A percentile compares a stretch with the other conserved stretches of the same genome.
These are phyloP conservation scores for Penicillium frequentans DNA, from an alignment of 2,329 filamentous ascomycete species.

Conservation along the genomic window DNA sequence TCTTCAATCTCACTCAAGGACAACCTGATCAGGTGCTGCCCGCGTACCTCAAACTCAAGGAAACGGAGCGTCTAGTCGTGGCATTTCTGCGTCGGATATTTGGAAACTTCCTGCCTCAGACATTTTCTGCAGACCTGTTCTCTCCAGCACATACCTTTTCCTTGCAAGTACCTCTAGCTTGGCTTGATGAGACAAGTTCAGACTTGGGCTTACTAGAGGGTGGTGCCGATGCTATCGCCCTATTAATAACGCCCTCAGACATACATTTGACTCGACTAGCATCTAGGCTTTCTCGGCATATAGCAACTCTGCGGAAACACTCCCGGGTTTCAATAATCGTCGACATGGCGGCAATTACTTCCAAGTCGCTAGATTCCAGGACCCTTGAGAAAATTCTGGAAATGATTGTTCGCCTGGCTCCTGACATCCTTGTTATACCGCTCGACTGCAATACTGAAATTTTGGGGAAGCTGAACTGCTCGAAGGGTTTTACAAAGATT, in stretches of 20 bases:
- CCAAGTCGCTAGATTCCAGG: not conserved
- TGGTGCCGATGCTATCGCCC: conserved; percentile 19
- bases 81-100: conserved; percentile 19
- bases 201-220: conserved; percentile 15
- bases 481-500: conserved; percentile 10
- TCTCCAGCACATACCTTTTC: conserved; percentile 19
- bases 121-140: conserved; percentile 13
- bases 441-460: conserved; percentile 1
- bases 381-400: conserved; percentile 5
- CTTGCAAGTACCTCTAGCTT: conserved; percentile 12
- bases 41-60: conserved; percentile 18
- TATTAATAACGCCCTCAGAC: conserved; percentile 7
- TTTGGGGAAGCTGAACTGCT: conserved; percentile 1
- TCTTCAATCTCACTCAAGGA: conserved; percentile 15
- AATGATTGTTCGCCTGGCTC: conserved; percentile 12
- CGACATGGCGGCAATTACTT: conserved; percentile 3
- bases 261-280: not conserved
- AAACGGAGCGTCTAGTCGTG: conserved; percentile 20
- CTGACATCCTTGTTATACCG: conserved; percentile 13
- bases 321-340: conserved; percentile 20
- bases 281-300: conserved; percentile 8
- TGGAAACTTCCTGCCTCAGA: conserved; percentile 6
- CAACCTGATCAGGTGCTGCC: conserved; percentile 1
- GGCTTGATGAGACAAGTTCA: conserved; percentile 4
- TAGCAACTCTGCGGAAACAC: conserved; percentile 14